Base-by-base conservation (phyloP, 2,329 filamentous ascomycete genomes). In the Calonectria pseudoreteaudii region DNA sequence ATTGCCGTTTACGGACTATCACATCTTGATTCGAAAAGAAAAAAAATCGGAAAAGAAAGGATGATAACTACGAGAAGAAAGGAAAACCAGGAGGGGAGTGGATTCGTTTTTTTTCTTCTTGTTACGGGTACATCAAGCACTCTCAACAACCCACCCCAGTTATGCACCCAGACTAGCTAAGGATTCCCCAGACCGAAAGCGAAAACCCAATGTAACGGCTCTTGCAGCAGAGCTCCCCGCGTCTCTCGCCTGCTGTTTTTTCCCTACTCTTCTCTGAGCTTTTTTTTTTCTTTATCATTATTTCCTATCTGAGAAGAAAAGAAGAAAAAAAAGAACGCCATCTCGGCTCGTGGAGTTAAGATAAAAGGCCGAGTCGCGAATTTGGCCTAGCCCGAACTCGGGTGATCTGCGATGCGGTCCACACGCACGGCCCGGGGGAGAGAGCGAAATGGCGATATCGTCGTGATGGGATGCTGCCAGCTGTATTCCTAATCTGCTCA, bases 301-400 rank as follows among this genome's bases (percentile, higher is more conserved):
- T 62, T 28, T 20, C 34, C 34, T 41, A 62, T 62, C 64, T 62
- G 30, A 65, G 18, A 7, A n/a, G n/a, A n/a, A n/a, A n/a, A n/a
- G n/a, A n/a, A n/a, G n/a, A n/a, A n/a, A n/a, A 16, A 31, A 66
- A 52, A 56, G 30, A 56, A 20, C 34, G 36, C 26, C 53, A 65
- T 74, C 71, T 79, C 76, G 70, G 67, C 68, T 34, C 53, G 64
- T 72, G 74, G 71, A 79, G 66, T 79, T 75, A 80, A 78, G 70
- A 36, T 64, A 47, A 77, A 76, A 77, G 69, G 74, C 79, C 79
- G 77, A 80, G 75, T 58, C 76, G 78, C 79, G 78, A 79, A 72
- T 38, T 26, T 41, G 44, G 49, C 23, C 70, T 71, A 68, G 38
- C 18, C 70, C 67, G 28, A 70, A 66, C 71, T 31, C 34, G 58